Evolutionary conservation across 352 stramenopile species (phyloP).

Genomic region (Halophytophthora polymorphica): DNA sequence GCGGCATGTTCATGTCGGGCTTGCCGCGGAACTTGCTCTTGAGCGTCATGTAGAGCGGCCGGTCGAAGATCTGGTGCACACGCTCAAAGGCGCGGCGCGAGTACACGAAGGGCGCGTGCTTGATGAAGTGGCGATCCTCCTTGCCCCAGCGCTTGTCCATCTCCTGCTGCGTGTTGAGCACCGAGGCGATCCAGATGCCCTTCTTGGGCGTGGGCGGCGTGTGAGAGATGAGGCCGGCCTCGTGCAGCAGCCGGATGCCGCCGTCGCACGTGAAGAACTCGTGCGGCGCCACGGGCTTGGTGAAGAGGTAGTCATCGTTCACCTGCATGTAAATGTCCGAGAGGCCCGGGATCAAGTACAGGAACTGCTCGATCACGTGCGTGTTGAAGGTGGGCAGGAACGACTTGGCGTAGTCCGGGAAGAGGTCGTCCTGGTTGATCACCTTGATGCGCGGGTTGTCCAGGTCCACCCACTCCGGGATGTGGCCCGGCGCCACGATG

Average conservation of each 20-base stretch:
- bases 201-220: slow-evolving; percentile 71
- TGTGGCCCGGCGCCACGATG: slow-evolving; percentile 80
- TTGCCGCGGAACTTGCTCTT: slow-evolving; percentile 85
- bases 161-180: slow-evolving; percentile 86
- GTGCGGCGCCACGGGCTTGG: slow-evolving; percentile 71
- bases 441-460: slow-evolving; percentile 83
- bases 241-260: slow-evolving; percentile 77
- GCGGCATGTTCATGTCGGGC: slow-evolving; percentile 86
- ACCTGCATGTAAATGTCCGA: slow-evolving; percentile 89
- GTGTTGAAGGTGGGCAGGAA: slow-evolving; percentile 88
- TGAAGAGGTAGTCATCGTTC: slow-evolving; percentile 90
- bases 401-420: slow-evolving; percentile 75
- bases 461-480: slow-evolving; percentile 80
- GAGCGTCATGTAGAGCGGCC: slow-evolving; percentile 76
- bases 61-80: slow-evolving; percentile 86
- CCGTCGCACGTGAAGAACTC: slow-evolving; percentile 88
- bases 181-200: slow-evolving; percentile 85
- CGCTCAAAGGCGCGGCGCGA: slow-evolving; percentile 81
- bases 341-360: slow-evolving; percentile 80
- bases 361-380: slow-evolving; percentile 87
- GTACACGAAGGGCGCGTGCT: slow-evolving; percentile 88
- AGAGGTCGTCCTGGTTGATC: slow-evolving; percentile 85
- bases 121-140: slow-evolving; percentile 82
- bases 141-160: slow-evolving; percentile 85
- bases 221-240: slow-evolving; percentile 76